phyloP scores from a whole-genome alignment of 805 yeast genomes.

The Lipomyces spencermartinsiae region DNA sequence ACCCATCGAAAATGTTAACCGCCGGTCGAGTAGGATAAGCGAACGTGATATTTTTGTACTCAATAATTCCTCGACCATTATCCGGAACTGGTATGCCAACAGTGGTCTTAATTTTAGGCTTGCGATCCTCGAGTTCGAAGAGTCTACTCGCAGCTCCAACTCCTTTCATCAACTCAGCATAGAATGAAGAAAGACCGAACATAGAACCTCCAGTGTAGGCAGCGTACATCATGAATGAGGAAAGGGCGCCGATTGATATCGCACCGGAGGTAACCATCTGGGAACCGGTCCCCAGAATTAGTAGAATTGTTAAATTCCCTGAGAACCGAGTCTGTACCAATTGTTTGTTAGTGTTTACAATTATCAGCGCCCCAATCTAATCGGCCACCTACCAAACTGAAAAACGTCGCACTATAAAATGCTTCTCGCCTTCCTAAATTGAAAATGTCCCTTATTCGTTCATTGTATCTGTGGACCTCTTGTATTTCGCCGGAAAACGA shows the following conservation, averaged over 20 bases:
- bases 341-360: conserved; percentile 71
- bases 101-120: conserved; percentile 72
- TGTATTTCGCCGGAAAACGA: conserved; percentile 83
- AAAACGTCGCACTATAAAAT: conserved; percentile 33
- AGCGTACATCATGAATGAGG: conserved; percentile 94
- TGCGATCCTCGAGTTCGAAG: conserved; percentile 81
- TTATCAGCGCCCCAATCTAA: background rate
- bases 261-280: conserved; percentile 78
- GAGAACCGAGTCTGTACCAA: conserved; percentile 78
- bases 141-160: conserved; percentile 93
- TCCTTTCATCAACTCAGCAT: conserved; percentile 95
- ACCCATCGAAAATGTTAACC: conserved; percentile 64
- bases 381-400: conserved; percentile 23
- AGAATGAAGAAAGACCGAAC: conserved; percentile 87
- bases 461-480: conserved; percentile 77
- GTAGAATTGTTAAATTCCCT: conserved; percentile 82
- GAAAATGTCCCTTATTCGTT: conserved; percentile 69
- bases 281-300: conserved; percentile 79
- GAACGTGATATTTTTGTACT: conserved; percentile 68
- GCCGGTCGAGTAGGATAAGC: conserved; percentile 85
- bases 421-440: conserved; percentile 81
- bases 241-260: conserved; percentile 83
- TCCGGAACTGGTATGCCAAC: conserved; percentile 54
- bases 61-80: conserved; percentile 50
- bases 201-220: conserved; percentile 93